Evolutionary conservation across 768 basidiomycete species (phyloP).

Genomic region (Fomitopsis serialis): DNA sequence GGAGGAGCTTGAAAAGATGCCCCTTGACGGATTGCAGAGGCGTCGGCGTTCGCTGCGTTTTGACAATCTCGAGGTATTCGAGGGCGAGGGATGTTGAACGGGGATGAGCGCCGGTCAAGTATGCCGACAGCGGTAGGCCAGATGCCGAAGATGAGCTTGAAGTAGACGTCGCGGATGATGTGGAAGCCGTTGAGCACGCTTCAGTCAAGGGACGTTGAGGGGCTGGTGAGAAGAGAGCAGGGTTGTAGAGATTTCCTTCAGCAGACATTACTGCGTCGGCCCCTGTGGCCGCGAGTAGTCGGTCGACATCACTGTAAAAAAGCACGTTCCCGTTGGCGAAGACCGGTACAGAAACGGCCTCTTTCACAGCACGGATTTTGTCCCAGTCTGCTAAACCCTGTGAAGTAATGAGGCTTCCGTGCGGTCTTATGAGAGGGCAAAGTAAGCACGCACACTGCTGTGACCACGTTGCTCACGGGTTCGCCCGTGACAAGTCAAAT

Average conservation of each 20-base stretch:
- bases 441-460: slow-evolving; percentile 47
- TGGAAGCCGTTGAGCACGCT: neutral
- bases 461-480: slow-evolving; percentile 90
- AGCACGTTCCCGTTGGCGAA: slow-evolving; percentile 97
- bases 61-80: slow-evolving; percentile 83
- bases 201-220: neutral
- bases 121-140: slow-evolving; percentile 21
- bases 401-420: neutral
- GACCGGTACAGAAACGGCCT: slow-evolving; percentile 86
- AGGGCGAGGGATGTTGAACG: slow-evolving; percentile 64
- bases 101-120: slow-evolving; percentile 42
- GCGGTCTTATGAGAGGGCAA: neutral
- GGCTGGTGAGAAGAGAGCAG: slow-evolving; percentile 59
- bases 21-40: slow-evolving; percentile 76
- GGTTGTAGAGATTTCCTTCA: slow-evolving; percentile 92
- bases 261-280: slow-evolving; percentile 94
- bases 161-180: slow-evolving; percentile 1
- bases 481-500: slow-evolving; percentile 93
- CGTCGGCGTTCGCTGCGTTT: slow-evolving; percentile 64
- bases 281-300: slow-evolving; percentile 79
- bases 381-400: slow-evolving; percentile 86
- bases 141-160: slow-evolving; percentile 4
- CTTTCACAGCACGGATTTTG: slow-evolving; percentile 87
- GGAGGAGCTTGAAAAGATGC: slow-evolving; percentile 90
- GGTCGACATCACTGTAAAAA: slow-evolving; percentile 74